Conservation (phyloP, 2,329 filamentous ascomycete species). For the Aaosphaeria arxii region DNA sequence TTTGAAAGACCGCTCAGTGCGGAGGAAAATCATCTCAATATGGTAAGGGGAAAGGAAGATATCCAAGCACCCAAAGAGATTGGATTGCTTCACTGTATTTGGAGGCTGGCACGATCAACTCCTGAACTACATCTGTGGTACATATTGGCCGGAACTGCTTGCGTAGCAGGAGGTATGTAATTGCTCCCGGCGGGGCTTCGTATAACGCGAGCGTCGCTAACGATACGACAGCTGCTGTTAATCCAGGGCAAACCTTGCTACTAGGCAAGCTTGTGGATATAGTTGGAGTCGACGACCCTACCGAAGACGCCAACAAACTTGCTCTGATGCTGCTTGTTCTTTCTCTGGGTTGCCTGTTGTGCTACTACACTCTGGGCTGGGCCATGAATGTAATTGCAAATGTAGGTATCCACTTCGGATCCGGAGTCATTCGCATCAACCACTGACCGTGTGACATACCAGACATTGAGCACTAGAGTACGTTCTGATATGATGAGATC, state of each 20-base stretch:
- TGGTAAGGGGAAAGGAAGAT: too few relatives aligned
- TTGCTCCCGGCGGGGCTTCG: too few relatives aligned
- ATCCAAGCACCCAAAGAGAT: too few relatives aligned
- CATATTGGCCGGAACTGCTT: too few relatives aligned
- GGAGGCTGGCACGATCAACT: neutral
- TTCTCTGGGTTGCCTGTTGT: neutral
- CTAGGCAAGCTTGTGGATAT: neutral
- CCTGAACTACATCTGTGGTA: neutral
- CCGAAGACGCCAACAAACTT: neutral
- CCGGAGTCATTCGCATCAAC: too few relatives aligned
- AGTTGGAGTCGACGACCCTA: neutral
- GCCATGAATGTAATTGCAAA: neutral
- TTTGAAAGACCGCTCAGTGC: too few relatives aligned
- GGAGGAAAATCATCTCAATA: too few relatives aligned
- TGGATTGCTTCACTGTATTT: neutral
- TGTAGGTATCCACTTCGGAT: neutral
- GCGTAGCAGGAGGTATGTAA: too few relatives aligned
- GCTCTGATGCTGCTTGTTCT: neutral
- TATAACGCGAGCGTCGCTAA: too few relatives aligned
- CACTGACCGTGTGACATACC: too few relatives aligned
- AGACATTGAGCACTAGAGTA: neutral
- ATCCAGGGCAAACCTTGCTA: neutral
- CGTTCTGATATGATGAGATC: constrained; percentile 67
- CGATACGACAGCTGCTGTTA: neutral
- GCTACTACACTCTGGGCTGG: neutral